A percentile compares a stretch with the other conserved stretches of the same genome.
These are phyloP conservation scores for Nicotiana sylvestris DNA, from an alignment of 257 asterid species.

Conservation along the genomic window DNA sequence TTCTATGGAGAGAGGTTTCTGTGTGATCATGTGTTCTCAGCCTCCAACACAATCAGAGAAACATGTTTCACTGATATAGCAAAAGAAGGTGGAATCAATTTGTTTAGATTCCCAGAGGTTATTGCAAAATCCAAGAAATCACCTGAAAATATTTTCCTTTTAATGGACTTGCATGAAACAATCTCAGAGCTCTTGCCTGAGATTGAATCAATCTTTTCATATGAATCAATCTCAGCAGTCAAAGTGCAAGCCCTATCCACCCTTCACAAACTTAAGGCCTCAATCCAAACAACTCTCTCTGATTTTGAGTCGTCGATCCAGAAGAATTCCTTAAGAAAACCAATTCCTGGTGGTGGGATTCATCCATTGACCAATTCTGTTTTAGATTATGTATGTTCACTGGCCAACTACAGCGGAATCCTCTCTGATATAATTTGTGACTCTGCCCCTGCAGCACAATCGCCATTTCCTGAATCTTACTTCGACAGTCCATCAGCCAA, in stretches of 20 bases:
- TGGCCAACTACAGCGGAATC: conserved; percentile 45
- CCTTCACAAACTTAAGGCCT: conserved; percentile 36
- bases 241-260: conserved; percentile 51
- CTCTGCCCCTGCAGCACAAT: conserved; percentile 14
- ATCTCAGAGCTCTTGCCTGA: conserved; percentile 49
- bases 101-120: conserved; percentile 55
- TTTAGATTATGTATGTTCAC: conserved; percentile 33
- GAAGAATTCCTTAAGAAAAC: conserved; percentile 42
- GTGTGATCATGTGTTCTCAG: conserved; percentile 51
- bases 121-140: conserved; percentile 43
- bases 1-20: conserved; percentile 52
- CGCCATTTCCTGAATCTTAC: conserved; percentile 53
- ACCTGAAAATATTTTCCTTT: conserved; percentile 30
- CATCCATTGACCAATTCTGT: conserved; percentile 56
- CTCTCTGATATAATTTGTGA: conserved; percentile 42
- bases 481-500: conserved; percentile 27
- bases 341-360: conserved; percentile 50
- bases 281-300: conserved; percentile 33
- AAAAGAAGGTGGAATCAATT: conserved; percentile 40
- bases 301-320: conserved; percentile 51
- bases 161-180: conserved; percentile 43
- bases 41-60: conserved; percentile 46
- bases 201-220: conserved; percentile 50
- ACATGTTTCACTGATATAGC: conserved; percentile 44
- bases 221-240: conserved; percentile 37